Percentiles rank a stretch among this genome's conserved stretches.
These are phyloP conservation scores for Thelephora terrestris DNA, from an alignment of 1,284 basidiomycete species.

Conservation along the genomic window DNA sequence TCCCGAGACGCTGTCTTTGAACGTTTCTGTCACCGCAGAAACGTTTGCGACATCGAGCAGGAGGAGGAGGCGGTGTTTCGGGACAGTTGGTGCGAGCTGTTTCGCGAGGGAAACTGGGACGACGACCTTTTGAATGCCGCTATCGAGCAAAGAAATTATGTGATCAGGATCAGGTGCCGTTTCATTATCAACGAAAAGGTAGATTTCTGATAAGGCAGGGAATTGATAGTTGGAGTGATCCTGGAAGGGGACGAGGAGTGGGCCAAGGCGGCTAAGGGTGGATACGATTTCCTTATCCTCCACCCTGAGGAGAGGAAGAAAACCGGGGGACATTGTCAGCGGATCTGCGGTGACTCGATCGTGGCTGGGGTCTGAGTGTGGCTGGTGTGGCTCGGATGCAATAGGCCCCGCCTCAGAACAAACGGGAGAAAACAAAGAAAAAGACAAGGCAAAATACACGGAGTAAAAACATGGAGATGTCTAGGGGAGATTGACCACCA, in stretches of 20 bases:
- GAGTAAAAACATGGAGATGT: no score
- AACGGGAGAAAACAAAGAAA: neutral
- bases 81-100: conserved; percentile 58
- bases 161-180: conserved; percentile 40
- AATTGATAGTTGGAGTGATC: conserved; percentile 19
- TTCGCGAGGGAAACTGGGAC: conserved; percentile 57
- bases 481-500: no score
- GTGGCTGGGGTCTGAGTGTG: neutral
- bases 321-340: conserved; percentile 35
- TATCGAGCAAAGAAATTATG: conserved; percentile 60
- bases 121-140: conserved; percentile 70
- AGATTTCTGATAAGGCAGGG: conserved; percentile 26
- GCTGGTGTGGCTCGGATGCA: conserved; percentile 5
- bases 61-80: conserved; percentile 63
- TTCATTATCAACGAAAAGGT: conserved; percentile 50
- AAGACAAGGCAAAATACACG: no score
- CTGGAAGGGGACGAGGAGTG: conserved; percentile 48
- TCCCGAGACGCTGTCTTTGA: conserved; percentile 64
- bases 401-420: neutral
- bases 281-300: conserved; percentile 39
- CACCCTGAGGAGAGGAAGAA: conserved; percentile 51
- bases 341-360: neutral
- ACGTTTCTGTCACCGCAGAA: conserved; percentile 64
- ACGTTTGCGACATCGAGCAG: conserved; percentile 64
- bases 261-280: conserved; percentile 65